Base-by-base conservation (phyloP, 1,139 yeast genomes). In the Nadsonia starkeyi-henricii region DNA sequence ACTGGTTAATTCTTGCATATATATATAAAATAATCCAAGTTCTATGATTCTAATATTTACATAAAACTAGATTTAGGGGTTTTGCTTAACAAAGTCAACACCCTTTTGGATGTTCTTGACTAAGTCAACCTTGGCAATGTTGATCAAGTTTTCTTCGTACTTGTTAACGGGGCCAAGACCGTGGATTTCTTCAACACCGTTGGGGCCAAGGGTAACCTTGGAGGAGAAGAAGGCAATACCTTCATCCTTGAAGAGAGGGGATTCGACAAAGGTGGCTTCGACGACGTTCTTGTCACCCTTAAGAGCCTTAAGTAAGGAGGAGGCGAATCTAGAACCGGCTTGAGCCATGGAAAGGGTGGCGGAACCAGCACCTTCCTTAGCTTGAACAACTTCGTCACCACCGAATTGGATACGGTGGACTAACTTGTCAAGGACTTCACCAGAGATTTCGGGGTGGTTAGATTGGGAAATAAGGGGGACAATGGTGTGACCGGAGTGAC, bases 321-420 rank as follows among this genome's bases (percentile, higher is more conserved):
- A 84, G 54, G 96, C 94, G 64, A 88, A 85, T 69, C 83, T 80
- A 64, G 93, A 93, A 72, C 96, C 97, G 51, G 97, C 98, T 67
- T 83, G 89, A 56, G 97, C 97, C 98, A 91, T 91, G 52, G 97
- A 89, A 65, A 91, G 77, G 57, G 98, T 91, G 62, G 97, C 98
- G 51, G 96, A 88, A 65, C 98, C 98, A 60, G 96, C 96, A 71
- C 98, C 98, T 64, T 85, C 81, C 79, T 91, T 91, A 62, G 97
- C 97, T 75, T 89, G 81, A 66, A 91, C 97, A 59, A 91, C 97
- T 74, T 89, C 97, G 66, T 89, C 97, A 75, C 97, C 97, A 70
- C 96, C 97, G 62, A 88, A 89, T 74, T 89, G 97, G 64, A 89
- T 91, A 74, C 97, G 82, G 77, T 86, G 78, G 67, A 86, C 78